These are phyloP conservation scores for Trichoderma semiorbis DNA, from an alignment of 2,329 filamentous ascomycete species.

Conservation along the genomic window DNA sequence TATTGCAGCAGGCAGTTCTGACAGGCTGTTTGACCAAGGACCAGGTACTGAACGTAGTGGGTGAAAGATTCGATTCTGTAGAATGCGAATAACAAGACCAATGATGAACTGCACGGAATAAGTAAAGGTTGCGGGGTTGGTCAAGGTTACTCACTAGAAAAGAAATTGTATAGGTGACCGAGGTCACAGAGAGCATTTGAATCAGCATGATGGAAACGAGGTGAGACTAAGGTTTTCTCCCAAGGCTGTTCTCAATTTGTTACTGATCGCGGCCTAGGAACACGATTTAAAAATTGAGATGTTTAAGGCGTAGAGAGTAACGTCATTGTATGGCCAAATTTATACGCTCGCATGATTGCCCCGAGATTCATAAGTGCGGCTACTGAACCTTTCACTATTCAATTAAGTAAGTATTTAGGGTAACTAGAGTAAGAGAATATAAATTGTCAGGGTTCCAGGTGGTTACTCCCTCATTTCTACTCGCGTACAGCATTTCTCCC, in stretches of 20 bases:
- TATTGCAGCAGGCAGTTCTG: neutral
- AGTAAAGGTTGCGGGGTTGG: neutral
- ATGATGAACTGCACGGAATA: neutral
- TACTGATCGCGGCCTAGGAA: neutral
- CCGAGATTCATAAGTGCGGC: neutral
- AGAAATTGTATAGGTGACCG: neutral
- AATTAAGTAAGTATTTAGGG: neutral
- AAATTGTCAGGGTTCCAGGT: neutral
- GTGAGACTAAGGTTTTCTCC: neutral
- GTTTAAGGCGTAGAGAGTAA: neutral
- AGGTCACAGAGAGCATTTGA: neutral
- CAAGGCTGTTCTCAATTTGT: neutral
- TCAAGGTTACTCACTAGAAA: neutral
- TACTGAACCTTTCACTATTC: neutral
- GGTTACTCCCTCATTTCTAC: neutral
- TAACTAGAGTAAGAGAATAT: neutral
- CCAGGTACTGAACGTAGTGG: neutral
- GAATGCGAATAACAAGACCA: neutral
- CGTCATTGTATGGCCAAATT: neutral
- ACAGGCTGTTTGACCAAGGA: neutral
- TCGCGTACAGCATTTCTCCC: neutral
- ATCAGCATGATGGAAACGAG: neutral
- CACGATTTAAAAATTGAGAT: neutral
- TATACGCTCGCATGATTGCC: neutral
- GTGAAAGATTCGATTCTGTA: neutral